Conservation (phyloP, 495 filamentous ascomycete genomes). For the Stereocaulon alpinum region DNA sequence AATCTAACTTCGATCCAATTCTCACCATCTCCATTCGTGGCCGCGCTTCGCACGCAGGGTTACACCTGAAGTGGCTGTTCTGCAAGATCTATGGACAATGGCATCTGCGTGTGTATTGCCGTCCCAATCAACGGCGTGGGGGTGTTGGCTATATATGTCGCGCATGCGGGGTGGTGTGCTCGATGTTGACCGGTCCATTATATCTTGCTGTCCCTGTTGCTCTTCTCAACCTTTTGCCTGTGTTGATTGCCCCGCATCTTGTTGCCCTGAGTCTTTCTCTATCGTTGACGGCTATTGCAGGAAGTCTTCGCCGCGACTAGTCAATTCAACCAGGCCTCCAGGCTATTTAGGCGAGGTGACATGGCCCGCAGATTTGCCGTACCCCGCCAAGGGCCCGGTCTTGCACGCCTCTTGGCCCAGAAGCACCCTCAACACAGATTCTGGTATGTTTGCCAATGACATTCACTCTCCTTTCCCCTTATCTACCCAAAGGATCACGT, state of each 20-base stretch:
- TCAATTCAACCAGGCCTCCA: neutral
- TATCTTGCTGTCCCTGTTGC: slow-evolving; percentile 1
- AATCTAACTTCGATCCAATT: neutral
- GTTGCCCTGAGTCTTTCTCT: neutral
- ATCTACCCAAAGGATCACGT: neutral
- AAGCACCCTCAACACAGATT: slow-evolving; percentile 10
- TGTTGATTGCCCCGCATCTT: neutral
- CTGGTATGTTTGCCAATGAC: slow-evolving; percentile 10
- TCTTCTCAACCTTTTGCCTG: neutral
- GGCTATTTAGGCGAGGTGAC: neutral
- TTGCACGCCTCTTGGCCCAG: slow-evolving; percentile 13
- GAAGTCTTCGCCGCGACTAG: neutral
- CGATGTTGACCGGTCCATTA: neutral
- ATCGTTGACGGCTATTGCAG: neutral
- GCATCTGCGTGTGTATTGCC: slow-evolving; percentile 4
- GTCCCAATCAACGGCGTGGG: slow-evolving; percentile 13
- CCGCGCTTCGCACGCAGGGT: slow-evolving; percentile 5
- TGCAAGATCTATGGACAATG: slow-evolving; percentile 7
- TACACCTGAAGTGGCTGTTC: neutral
- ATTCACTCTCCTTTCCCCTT: slow-evolving; percentile 1
- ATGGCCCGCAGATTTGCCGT: slow-evolving; percentile 17
- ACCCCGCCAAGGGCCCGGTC: slow-evolving; percentile 15
- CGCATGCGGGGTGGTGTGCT: slow-evolving; percentile 8
- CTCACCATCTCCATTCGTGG: neutral
- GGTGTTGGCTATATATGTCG: slow-evolving; percentile 3